Evolutionary conservation across 495 filamentous ascomycete genomes (phyloP).

Genomic region (Neurospora sp.): DNA sequence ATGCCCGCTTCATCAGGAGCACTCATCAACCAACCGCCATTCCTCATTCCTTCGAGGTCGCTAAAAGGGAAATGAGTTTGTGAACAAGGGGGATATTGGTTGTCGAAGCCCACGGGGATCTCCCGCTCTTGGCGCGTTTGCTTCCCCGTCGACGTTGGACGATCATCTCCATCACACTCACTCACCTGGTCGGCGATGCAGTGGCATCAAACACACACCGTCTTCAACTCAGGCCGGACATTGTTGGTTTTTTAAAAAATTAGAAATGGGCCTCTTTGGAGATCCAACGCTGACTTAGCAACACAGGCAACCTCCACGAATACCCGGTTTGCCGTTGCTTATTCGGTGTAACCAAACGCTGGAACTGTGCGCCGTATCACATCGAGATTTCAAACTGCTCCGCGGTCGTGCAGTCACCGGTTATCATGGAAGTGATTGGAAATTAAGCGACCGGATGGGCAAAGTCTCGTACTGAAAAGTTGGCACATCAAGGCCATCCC

Average conservation of each 20-base stretch:
- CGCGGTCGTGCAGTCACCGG: neutral
- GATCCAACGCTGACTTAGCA: neutral
- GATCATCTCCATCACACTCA: neutral
- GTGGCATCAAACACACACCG: neutral
- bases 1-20: neutral
- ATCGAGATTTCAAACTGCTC: neutral
- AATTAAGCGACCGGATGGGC: neutral
- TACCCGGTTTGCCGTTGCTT: neutral
- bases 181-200: neutral
- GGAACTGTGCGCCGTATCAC: neutral
- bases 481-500: neutral
- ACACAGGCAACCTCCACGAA: neutral
- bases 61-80: neutral
- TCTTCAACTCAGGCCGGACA: neutral
- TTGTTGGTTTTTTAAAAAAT: no score
- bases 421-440: neutral
- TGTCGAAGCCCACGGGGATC: neutral
- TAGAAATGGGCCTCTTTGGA: neutral
- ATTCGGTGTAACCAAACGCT: neutral
- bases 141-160: neutral
- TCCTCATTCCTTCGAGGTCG: neutral
- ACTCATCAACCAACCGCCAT: neutral
- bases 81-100: neutral
- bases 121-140: neutral
- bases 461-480: neutral